phyloP scores from a whole-genome alignment of 805 yeast species.

The Kodamaea neixiangensis region DNA sequence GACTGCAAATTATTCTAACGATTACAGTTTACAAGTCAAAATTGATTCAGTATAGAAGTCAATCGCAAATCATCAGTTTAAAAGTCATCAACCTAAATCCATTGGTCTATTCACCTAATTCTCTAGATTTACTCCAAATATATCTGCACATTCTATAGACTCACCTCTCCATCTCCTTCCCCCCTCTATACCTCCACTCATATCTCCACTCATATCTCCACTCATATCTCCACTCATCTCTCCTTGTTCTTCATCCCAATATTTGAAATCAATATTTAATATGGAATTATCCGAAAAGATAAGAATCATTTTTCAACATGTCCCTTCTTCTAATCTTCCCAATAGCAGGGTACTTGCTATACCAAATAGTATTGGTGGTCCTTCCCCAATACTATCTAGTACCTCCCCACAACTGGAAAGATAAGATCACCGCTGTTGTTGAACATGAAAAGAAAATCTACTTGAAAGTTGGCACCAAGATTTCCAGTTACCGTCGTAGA shows the following conservation, averaged over 20 bases:
- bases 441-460: conserved; percentile 36
- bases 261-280: no score
- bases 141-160: no score
- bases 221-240: neutral
- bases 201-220: neutral
- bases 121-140: no score
- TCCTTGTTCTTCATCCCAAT: neutral
- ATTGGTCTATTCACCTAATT: no score
- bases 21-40: no score
- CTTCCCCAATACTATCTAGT: conserved; percentile 38
- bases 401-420: conserved; percentile 42
- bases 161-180: no score
- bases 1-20: no score
- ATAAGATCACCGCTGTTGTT: conserved; percentile 33
- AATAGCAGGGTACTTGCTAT: conserved; percentile 15
- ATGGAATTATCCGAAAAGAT: neutral
- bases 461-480: conserved; percentile 35
- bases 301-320: conserved; percentile 3
- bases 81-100: no score
- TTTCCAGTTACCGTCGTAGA: conserved; percentile 42
- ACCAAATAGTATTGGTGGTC: conserved; percentile 23
- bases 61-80: no score
- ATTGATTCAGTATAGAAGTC: no score
- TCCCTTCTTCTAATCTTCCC: conserved; percentile 9
- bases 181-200: no score